Conservation (phyloP, 768 basidiomycete genomes). For the Lactarius indigo region DNA sequence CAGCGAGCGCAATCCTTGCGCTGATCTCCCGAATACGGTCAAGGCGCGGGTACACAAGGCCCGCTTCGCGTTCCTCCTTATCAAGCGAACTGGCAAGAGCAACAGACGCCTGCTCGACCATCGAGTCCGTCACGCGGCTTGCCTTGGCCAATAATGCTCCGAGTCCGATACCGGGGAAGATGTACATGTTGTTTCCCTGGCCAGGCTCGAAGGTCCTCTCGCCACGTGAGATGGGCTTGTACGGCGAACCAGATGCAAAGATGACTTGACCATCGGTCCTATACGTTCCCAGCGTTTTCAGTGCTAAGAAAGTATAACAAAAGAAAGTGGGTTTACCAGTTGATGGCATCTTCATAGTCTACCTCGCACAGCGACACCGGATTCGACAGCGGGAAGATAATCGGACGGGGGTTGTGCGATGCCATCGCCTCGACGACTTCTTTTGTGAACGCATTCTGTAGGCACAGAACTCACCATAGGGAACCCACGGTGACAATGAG, state of each 20-base stretch:
- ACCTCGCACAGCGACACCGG: constrained; percentile 80
- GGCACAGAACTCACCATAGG: constrained; percentile 16
- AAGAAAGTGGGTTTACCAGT: constrained; percentile 43
- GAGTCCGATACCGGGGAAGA: constrained; percentile 75
- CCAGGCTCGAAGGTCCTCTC: constrained; percentile 67
- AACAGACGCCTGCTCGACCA: constrained; percentile 86
- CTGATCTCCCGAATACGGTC: constrained; percentile 86
- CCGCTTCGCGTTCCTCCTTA: constrained; percentile 57
- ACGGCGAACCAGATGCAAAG: constrained; percentile 88
- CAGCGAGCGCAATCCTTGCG: constrained; percentile 62
- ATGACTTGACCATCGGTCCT: constrained; percentile 60
- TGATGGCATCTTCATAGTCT: constrained; percentile 71
- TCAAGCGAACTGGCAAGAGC: constrained; percentile 75
- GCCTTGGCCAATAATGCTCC: constrained; percentile 72
- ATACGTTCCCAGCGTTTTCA: background rate
- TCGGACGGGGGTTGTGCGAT: constrained; percentile 76
- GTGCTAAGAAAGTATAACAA: background rate
- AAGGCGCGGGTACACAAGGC: constrained; percentile 79
- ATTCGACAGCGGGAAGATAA: constrained; percentile 92
- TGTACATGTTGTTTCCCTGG: constrained; percentile 95
- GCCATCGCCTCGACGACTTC: constrained; percentile 75
- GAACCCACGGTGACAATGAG: constrained; percentile 9
- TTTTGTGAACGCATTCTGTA: constrained; percentile 69
- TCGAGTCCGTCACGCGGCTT: constrained; percentile 71
- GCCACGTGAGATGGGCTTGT: constrained; percentile 57